Conservation (phyloP, 345 rosid genomes). For the Populus tremula region DNA sequence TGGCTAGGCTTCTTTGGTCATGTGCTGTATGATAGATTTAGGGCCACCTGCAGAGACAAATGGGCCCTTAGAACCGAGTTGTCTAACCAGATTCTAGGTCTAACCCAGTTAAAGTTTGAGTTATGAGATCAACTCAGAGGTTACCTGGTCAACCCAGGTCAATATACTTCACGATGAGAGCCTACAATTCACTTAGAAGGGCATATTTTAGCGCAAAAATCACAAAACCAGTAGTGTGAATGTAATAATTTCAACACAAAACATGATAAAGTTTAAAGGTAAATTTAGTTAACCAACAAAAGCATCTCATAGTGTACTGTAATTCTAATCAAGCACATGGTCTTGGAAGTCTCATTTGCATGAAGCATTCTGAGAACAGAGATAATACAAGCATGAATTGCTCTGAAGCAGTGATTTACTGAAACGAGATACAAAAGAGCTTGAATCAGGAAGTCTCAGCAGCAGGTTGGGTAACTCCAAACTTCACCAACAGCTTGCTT, state of each 20-base stretch:
- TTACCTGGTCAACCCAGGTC: background rate
- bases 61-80: too few relatives aligned
- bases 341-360: slow-evolving; percentile 2
- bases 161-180: background rate
- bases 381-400: background rate
- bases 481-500: slow-evolving; percentile 69
- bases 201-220: background rate
- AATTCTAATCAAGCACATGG: background rate
- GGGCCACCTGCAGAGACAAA: too few relatives aligned
- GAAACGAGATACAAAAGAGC: background rate
- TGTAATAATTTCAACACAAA: background rate
- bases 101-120: too few relatives aligned
- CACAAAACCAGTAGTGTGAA: background rate
- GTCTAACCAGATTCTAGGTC: too few relatives aligned
- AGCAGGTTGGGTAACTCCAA: slow-evolving; percentile 77
- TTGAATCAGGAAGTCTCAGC: slow-evolving; percentile 51
- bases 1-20: background rate
- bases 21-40: background rate
- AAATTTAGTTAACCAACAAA: background rate
- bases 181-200: background rate
- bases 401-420: background rate
- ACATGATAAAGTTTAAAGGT: background rate
- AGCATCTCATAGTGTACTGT: background rate
- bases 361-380: background rate
- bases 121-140: too few relatives aligned